These are phyloP conservation scores for Acer negundo DNA, from an alignment of 345 rosid genomes.

Conservation along the genomic window DNA sequence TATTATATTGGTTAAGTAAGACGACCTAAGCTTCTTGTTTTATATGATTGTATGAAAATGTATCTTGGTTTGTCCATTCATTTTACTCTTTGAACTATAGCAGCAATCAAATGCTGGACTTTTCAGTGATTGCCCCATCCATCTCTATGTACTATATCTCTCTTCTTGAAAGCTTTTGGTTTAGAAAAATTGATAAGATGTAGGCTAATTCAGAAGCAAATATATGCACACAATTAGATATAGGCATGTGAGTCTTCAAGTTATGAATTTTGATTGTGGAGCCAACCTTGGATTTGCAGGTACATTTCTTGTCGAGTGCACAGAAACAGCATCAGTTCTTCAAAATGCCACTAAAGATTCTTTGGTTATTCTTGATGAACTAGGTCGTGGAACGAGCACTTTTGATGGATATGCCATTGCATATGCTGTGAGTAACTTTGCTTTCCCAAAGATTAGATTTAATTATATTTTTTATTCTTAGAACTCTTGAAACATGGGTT, in stretches of 20 bases:
- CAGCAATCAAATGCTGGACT: not conserved
- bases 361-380: conserved; percentile 87
- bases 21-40: not conserved
- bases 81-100: not conserved
- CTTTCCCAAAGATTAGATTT: not conserved
- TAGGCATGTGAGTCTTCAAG: conserved; percentile 6
- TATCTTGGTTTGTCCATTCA: not conserved
- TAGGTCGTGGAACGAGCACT: conserved; percentile 98
- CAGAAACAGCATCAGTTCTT: conserved; percentile 96
- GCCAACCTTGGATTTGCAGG: conserved; percentile 44
- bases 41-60: not conserved
- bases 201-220: not conserved
- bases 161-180: not conserved
- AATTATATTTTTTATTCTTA: not conserved
- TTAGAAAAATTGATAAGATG: not conserved
- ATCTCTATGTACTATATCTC: not conserved
- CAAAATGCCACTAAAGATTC: conserved; percentile 92
- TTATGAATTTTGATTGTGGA: conserved; percentile 15
- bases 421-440: conserved; percentile 59
- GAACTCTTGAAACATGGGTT: not conserved
- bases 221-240: not conserved
- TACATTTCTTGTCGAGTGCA: conserved; percentile 88
- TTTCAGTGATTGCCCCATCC: not conserved
- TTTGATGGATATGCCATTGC: conserved; percentile 97
- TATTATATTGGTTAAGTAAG: not conserved